Evolutionary conservation across 495 filamentous ascomycete species (phyloP), one percentile per base, ranked within the genome.

Genomic region (Penicillium coffeae): DNA sequence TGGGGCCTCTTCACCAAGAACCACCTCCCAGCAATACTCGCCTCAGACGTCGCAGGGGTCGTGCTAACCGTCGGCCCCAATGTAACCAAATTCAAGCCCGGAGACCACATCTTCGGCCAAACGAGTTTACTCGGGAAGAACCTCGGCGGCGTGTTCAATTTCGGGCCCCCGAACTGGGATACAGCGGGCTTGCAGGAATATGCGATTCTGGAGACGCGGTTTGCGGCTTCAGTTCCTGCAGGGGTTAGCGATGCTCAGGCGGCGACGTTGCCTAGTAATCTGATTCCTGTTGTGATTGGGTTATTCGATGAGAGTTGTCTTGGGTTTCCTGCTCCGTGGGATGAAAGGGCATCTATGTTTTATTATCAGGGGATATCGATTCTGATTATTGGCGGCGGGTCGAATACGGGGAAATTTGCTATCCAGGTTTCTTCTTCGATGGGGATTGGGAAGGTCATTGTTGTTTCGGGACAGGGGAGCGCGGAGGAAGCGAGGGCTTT

Each of bases 341-440:
- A 16, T 8, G 43, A 52, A 9, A 54, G 46, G 18, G 44, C 40
- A 0, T 40, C 38, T 8, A 42, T 43, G 14, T 65, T 59, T 16
- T 60, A 63, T 36, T 68, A 64, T 44, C 32, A 43, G 1, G 47
- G 35, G 5, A 51, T 41, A 2, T 35, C 41, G 9, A 34, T 71
- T 30, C 50, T 68, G 8, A 58, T 71, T 16, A 38, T 71, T 25
- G 67, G 67, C 10, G 67, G 63, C 7, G 63, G 57, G 8, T 51
- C 55, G 3, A 66, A 64, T 48, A 49, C 44, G 13, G 67, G 67
- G 9, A 45, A 55, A 51, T 51, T 62, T 15, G 63, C 51, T 9
- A 48, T 68, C n/a, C 65, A 68, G 39, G 41, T 61, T 3, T 56
- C 62, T 19, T 47, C 36, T 21, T 46, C 68, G 40, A 60, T 54